Conservation (phyloP, 345 rosid genomes). For the Rubroshorea leprosula region DNA sequence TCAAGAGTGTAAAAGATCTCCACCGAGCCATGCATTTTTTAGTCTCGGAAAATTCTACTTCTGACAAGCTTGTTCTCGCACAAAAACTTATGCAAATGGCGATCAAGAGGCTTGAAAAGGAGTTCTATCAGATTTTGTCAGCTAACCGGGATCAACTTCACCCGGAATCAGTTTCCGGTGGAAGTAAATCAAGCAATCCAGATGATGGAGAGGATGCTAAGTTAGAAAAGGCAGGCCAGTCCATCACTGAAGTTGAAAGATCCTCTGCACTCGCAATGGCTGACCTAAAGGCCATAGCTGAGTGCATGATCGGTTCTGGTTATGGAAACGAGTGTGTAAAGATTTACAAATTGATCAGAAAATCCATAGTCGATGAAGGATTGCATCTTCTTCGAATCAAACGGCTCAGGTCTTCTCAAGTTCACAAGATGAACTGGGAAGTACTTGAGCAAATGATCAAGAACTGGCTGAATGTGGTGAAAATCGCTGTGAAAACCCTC, state of each 20-base stretch:
- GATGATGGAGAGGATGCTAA: conserved; percentile 32
- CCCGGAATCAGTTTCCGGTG: conserved; percentile 47
- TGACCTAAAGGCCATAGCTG: conserved; percentile 65
- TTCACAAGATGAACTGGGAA: conserved; percentile 53
- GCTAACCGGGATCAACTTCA: conserved; percentile 38
- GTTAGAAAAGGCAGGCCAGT: conserved; percentile 29
- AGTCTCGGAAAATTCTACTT: conserved; percentile 30
- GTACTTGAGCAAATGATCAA: conserved; percentile 48
- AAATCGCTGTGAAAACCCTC: conserved; percentile 48
- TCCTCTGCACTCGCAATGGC: conserved; percentile 39
- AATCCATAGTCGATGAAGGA: conserved; percentile 61
- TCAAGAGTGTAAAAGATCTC: conserved; percentile 36
- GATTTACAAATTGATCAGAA: conserved; percentile 49
- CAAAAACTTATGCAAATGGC: conserved; percentile 62
- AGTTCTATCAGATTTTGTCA: conserved; percentile 43
- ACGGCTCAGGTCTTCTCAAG: conserved; percentile 31
- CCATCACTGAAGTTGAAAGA: conserved; percentile 34
- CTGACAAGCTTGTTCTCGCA: conserved; percentile 45
- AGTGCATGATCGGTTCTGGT: conserved; percentile 68
- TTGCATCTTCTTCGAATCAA: conserved; percentile 57
- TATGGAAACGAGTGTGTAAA: conserved; percentile 66
- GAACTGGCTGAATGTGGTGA: conserved; percentile 60
- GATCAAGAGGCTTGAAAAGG: conserved; percentile 59
- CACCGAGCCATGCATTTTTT: conserved; percentile 52
- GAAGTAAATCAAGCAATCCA: conserved; percentile 24